Evolutionary conservation across 2,329 filamentous ascomycete species (phyloP), one percentile per base, ranked within the genome.

Genomic region (Xylariaceae sp.): DNA sequence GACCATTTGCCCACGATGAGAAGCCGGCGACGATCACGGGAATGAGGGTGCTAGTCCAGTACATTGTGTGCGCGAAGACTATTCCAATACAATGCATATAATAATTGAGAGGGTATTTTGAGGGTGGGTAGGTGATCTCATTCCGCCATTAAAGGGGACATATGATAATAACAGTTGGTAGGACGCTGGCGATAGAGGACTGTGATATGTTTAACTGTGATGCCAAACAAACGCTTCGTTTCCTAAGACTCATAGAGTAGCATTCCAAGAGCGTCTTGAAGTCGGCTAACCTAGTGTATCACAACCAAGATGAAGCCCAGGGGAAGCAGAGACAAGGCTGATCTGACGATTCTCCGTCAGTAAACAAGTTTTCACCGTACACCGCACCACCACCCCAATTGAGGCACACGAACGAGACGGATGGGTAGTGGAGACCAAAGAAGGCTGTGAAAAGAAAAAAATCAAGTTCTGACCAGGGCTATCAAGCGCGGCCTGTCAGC

Each of bases 1-100:
- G 81, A 15, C 76, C 79, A 37, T 65, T 49, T 48, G 64, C 73
- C 35, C 71, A 56, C 49, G 68, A 69, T 50, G 66, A 68, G 39
- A 69, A 65, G 58, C 65, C 64, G 60, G 71, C 69, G 59, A 68
- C 51, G 51, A 73, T 60, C 48, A 68, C 67, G 59, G 72, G 47
- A 54, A 63, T 60, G 48, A 67, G 59, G 67, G 72, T 64, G 41
- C 56, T 69, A 37, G 63, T 62, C 52, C 62, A 61, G 61, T 66
- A 65, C 73, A 75, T 74, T 47, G 52, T 69, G 64, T 64, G 48
- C 55, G 47, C 58, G 23, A 30, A 30, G 23, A 30, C 23, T 30
- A 30, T 30, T 30, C 23, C 23, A 58, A 59, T 51, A 52, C 54
- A 60, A 61, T 15, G 53, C 51, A 35, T 44, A 58, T 57, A 15